Base-by-base conservation (phyloP, 2,329 filamentous ascomycete species). In the Fusarium globosum region DNA sequence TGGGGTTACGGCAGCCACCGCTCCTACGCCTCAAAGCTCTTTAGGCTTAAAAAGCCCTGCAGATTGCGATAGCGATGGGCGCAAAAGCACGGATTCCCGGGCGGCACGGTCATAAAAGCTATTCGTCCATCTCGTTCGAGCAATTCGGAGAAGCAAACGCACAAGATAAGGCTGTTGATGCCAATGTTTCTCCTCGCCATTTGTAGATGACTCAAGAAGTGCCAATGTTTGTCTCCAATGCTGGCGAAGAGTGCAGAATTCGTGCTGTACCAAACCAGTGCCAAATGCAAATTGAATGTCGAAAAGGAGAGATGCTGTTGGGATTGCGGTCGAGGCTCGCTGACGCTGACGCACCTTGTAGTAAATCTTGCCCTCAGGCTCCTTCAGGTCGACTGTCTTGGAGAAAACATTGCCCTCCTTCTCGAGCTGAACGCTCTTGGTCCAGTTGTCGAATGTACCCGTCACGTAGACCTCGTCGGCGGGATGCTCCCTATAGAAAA, bases 381-480 rank as follows among this genome's bases (percentile, higher is more conserved):
- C 86, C 56, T 92, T 86, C 39, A 98, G 87, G 60, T 89, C 86
- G 68, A 99, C 94, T 39, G 90, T 90, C 87, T 97, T 97, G 83
- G 93, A 88, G 83, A 97, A 97, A 77, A 88, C 78, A 73, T 90
- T 86, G 80, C 89, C 93, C 45, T 90, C 88, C 85, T 94, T 94
- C 53, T 95, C 91, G 65, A 99, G 89, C 86, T 93, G 90, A 82
- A 96, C 90, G 64, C 91, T 94, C 87, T 96, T 96, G 76, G 89
- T 88, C 96, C 96, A 99, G 85, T 94, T 89, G 85, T 98, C 96
- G 81, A 98, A 98, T 72, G 94, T 96, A 81, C 96, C 96, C 45
- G 96, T 98, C 78, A 98, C 96, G 83, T 93, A 96, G 82, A 98
- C 96, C 81, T 97, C 93, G 76, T 91, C 88, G 81, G 93, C 95